Evolutionary conservation across 179 eudicot species (phyloP), one percentile per base, ranked within the genome.

Genomic region (Nepenthes alata): DNA sequence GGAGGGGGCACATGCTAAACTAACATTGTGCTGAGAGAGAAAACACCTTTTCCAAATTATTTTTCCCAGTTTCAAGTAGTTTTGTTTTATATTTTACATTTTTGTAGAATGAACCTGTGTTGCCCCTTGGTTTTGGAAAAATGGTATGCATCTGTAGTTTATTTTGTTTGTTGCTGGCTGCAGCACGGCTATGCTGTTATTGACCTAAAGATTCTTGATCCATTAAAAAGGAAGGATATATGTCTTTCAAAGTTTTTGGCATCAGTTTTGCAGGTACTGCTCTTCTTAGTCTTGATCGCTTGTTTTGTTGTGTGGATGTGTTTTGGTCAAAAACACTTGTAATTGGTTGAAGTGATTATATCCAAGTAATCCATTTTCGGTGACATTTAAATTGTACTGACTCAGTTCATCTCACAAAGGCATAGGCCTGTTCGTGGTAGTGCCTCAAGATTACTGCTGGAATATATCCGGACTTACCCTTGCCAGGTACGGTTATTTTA

Each of bases 181-280:
- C 85, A 93, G 97, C 76, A 81, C 71, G 99, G 97, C 14, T 87
- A 94, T 70, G 89, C 86, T 61, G 81, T 85, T 59, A 75, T 94
- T 74, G 83, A 85, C 70, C 66, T 87, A 35, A 70, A 54, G 71
- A 66, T 45, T 57, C 79, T 90, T 54, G 77, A 74, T 59, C 73
- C 91, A 54, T 73, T 71, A 47, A 61, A 74, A 55, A 67, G 73
- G 58, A 71, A 74, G 59, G 91, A 90, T 58, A 62, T 93, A 15
- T 79, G 73, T 66, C 80, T 94, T 52, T 77, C 89, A n/a, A 90
- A 72, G 71, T 85, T 87, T 72, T 48, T 82, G 76, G 58, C 95
- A 35, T 60, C 75, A 48, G 62, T 94, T 49, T 61, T 94, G 72
- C 95, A 94, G 97, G 99, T 93, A 83, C 11, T 52, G 2, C 11